These are phyloP conservation scores for Phlyctochytrium arcticum DNA, from an alignment of 192 early-diverging fungal species.

Conservation along the genomic window DNA sequence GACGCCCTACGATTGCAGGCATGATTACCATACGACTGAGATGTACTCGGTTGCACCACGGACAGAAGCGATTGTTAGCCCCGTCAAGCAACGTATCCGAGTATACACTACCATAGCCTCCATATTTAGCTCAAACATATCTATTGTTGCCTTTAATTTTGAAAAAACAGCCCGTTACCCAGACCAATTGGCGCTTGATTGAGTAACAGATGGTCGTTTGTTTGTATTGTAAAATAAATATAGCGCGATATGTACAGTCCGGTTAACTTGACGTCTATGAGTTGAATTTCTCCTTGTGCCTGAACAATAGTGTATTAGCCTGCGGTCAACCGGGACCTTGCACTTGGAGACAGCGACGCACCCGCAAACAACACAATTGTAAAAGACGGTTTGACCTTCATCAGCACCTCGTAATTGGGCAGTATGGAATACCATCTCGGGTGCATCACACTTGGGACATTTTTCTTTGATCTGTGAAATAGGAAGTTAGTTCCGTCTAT, in stretches of 20 bases:
- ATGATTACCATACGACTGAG: too few species aligned
- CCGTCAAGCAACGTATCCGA: too few species aligned
- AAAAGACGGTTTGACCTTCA: conserved; percentile 99
- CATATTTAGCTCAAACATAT: too few species aligned
- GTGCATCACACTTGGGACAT: conserved; percentile 89
- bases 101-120: too few species aligned
- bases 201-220: neutral
- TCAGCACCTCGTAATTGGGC: conserved; percentile 97
- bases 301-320: neutral
- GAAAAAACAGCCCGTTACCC: neutral
- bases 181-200: neutral
- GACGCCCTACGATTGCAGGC: too few species aligned
- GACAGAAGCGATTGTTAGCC: too few species aligned
- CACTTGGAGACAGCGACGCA: conserved; percentile 28
- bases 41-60: too few species aligned
- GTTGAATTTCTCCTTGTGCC: conserved; percentile 27
- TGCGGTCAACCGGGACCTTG: neutral
- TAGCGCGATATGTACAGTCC: neutral
- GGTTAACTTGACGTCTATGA: conserved; percentile 6
- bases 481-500: neutral
- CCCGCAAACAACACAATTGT: conserved; percentile 93
- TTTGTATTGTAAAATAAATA: neutral
- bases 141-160: neutral
- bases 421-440: conserved; percentile 94
- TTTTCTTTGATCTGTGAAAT: conserved; percentile 79